Evolutionary conservation across 345 rosid species (phyloP).

Genomic region (Eucalyptus globulus): DNA sequence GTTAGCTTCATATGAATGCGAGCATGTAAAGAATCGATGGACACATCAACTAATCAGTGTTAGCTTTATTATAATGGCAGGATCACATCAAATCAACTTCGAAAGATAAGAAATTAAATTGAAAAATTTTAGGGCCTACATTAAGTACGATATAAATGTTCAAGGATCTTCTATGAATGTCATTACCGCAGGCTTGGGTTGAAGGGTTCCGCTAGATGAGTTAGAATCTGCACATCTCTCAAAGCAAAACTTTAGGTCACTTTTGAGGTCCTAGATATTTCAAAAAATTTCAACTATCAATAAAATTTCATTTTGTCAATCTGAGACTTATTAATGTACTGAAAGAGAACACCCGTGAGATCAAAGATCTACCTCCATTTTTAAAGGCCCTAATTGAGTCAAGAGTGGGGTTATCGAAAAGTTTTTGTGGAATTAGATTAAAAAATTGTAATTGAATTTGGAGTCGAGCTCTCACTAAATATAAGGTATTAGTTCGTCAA

Average conservation of each 20-base stretch:
- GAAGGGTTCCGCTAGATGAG: neutral
- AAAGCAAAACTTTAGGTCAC: neutral
- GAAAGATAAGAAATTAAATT: too few species aligned
- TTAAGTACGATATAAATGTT: neutral
- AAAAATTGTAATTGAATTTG: neutral
- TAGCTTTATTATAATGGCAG: neutral
- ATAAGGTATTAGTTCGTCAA: rapidly evolving
- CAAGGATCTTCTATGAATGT: neutral
- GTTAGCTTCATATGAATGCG: neutral
- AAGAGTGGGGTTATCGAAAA: neutral
- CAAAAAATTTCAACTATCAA: neutral
- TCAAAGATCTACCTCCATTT: neutral
- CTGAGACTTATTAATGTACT: neutral
- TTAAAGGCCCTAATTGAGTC: neutral
- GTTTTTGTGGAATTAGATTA: neutral
- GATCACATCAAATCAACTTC: neutral
- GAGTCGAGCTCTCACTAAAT: neutral
- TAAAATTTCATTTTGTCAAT: neutral
- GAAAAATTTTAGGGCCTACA: neutral
- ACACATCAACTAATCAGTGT: neutral
- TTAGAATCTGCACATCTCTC: neutral
- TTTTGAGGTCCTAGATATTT: neutral
- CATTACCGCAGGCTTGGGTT: neutral
- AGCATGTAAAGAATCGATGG: neutral
- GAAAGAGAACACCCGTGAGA: neutral